Percentiles rank a stretch among this genome's conserved stretches.
Evolutionary conservation across 2,329 filamentous ascomycete genomes (phyloP).

Genomic region (Daldinia sp.): DNA sequence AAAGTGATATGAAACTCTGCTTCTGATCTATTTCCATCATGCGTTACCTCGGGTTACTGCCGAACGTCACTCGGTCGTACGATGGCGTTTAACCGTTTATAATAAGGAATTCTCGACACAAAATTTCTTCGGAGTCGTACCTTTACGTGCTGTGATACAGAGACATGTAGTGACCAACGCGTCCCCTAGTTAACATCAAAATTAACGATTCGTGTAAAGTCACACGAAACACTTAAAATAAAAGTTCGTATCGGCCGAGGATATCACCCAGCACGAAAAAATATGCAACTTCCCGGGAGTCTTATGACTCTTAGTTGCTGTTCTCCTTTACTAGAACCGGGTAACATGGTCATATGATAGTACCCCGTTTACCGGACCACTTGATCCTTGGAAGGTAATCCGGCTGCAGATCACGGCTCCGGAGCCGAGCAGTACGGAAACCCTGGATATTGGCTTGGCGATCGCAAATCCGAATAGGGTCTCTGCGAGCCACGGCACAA

Average conservation of each 20-base stretch:
- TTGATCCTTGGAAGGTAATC: slow-evolving; percentile 30
- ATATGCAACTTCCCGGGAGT: slow-evolving; percentile 19
- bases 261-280: not conserved
- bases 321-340: slow-evolving; percentile 8
- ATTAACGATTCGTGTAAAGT: not conserved
- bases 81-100: slow-evolving; percentile 4
- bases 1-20: slow-evolving; percentile 12
- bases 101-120: not conserved
- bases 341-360: slow-evolving; percentile 12
- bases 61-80: slow-evolving; percentile 23
- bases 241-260: not conserved
- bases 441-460: too few relatives aligned
- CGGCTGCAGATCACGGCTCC: slow-evolving; percentile 22
- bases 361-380: slow-evolving; percentile 29
- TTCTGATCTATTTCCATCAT: not conserved
- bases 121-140: not conserved
- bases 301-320: slow-evolving; percentile 14
- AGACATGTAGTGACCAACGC: not conserved
- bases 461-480: too few relatives aligned
- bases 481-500: slow-evolving; percentile 30
- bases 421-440: too few relatives aligned
- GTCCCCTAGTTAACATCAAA: not conserved
- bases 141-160: slow-evolving; percentile 2
- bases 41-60: slow-evolving; percentile 12
- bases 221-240: not conserved